A percentile compares a stretch with the other conserved stretches of the same genome.
phyloP scores from a whole-genome alignment of 1,139 yeast genomes.

The Debaryomyces coudertii region DNA sequence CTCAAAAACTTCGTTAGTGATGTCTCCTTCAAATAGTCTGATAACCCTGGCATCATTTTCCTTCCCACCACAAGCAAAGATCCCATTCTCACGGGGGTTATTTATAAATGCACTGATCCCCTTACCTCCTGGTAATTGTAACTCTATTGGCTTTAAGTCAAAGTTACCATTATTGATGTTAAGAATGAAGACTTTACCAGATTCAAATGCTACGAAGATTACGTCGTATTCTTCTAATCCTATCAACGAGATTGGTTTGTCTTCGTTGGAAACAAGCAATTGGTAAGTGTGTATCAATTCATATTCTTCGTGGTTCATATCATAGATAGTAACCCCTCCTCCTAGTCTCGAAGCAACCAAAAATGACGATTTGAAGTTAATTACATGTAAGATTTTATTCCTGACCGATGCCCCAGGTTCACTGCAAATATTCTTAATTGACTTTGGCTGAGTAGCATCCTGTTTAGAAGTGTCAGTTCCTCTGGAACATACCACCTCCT shows the following conservation, averaged over 20 bases:
- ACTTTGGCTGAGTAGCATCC: conserved; percentile 57
- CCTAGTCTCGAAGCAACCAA: conserved; percentile 47
- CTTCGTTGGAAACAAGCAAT: conserved; percentile 27
- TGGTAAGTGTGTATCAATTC: conserved; percentile 31
- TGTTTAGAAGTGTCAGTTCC: conserved; percentile 75
- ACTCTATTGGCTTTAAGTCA: conserved; percentile 32
- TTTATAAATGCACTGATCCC: conserved; percentile 51
- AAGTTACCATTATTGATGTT: conserved; percentile 32
- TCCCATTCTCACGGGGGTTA: conserved; percentile 46
- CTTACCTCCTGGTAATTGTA: conserved; percentile 38
- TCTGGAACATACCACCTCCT: conserved; percentile 56
- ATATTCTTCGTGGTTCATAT: conserved; percentile 27
- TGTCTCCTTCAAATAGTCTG: conserved; percentile 35
- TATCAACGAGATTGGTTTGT: conserved; percentile 39
- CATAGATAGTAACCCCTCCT: conserved; percentile 46
- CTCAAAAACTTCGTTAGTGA: conserved; percentile 21
- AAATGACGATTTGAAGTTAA: conserved; percentile 33
- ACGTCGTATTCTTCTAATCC: conserved; percentile 33
- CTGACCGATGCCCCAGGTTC: conserved; percentile 34
- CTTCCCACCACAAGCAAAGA: conserved; percentile 75
- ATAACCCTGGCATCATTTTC: conserved; percentile 65
- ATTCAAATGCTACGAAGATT: conserved; percentile 45
- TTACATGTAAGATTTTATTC: conserved; percentile 32
- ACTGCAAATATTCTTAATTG: conserved; percentile 42
- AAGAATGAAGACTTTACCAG: conserved; percentile 54